Conservation (phyloP, 148 eudicot species). For the Suaeda aralocaspica region DNA sequence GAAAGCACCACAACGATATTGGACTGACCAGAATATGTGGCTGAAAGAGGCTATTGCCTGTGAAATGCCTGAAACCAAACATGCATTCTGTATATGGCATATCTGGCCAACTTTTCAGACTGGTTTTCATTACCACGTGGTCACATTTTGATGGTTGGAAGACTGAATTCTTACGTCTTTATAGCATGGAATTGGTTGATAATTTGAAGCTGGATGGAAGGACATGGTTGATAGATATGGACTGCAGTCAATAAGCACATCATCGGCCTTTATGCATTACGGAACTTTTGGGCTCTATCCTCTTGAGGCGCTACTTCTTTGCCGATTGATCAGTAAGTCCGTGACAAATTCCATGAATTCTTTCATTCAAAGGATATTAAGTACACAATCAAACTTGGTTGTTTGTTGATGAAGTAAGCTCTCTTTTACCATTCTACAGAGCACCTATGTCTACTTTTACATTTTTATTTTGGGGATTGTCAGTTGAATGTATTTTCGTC, state of each 20-base stretch:
- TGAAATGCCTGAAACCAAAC: conserved; percentile 71
- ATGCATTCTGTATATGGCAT: conserved; percentile 74
- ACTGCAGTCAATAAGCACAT: conserved; percentile 67
- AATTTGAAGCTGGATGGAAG: conserved; percentile 74
- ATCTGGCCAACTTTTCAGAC: conserved; percentile 58
- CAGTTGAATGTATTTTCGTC: neutral
- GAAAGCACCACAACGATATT: conserved; percentile 65
- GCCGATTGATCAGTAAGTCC: conserved; percentile 55
- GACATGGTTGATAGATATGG: conserved; percentile 57
- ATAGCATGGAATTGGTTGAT: conserved; percentile 51
- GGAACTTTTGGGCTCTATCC: conserved; percentile 69
- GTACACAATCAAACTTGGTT: conserved; percentile 49
- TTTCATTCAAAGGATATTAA: conserved; percentile 59
- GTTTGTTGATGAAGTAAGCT: conserved; percentile 54
- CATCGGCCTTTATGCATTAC: conserved; percentile 61
- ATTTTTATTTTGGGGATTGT: neutral
- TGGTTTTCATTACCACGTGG: conserved; percentile 65
- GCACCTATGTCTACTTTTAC: neutral
- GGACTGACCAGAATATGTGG: conserved; percentile 80
- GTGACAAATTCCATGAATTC: conserved; percentile 49
- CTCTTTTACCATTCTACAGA: neutral
- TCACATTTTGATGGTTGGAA: conserved; percentile 68
- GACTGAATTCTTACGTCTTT: conserved; percentile 61
- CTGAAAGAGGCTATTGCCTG: conserved; percentile 68
- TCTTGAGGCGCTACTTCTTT: conserved; percentile 63